Evolutionary conservation across 345 rosid species (phyloP).

Genomic region (Pugionium dolabratum): DNA sequence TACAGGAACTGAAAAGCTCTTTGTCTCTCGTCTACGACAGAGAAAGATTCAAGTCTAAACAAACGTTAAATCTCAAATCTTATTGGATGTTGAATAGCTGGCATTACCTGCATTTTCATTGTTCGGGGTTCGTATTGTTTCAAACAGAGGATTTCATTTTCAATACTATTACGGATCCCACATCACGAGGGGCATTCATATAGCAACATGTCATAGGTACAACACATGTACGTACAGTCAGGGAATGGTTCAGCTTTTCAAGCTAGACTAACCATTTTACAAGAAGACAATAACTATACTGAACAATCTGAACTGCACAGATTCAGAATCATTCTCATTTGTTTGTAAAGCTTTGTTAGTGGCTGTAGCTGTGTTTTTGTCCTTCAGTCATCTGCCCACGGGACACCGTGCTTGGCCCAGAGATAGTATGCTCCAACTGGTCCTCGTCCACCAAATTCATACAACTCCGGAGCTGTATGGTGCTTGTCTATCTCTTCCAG

Average conservation of each 20-base stretch:
- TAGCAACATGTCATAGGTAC: slow-evolving; percentile 11
- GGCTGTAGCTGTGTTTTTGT: neutral
- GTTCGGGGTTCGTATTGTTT: neutral
- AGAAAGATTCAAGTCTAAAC: slow-evolving; percentile 57
- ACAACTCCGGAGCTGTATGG: slow-evolving; percentile 57
- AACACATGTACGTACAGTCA: slow-evolving; percentile 19
- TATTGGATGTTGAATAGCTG: slow-evolving; percentile 30
- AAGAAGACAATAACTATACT: neutral
- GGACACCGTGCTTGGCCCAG: slow-evolving; percentile 70
- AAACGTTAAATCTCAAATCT: slow-evolving; percentile 15
- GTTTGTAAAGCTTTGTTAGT: slow-evolving; percentile 19
- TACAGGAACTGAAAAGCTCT: slow-evolving; percentile 19
- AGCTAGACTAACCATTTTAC: slow-evolving; percentile 13
- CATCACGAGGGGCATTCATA: slow-evolving; percentile 13
- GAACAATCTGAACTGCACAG: slow-evolving; percentile 9
- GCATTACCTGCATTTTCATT: neutral
- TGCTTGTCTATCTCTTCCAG: slow-evolving; percentile 59
- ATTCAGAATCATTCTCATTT: slow-evolving; percentile 15
- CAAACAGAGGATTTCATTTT: neutral
- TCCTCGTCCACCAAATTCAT: slow-evolving; percentile 75
- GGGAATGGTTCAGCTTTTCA: slow-evolving; percentile 9
- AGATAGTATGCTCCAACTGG: slow-evolving; percentile 74
- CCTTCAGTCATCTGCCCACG: slow-evolving; percentile 54
- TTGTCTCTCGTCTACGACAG: too few relatives aligned
- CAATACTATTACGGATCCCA: slow-evolving; percentile 17